These are phyloP conservation scores for Echites panduratus DNA, from an alignment of 257 asterid species.

Conservation along the genomic window DNA sequence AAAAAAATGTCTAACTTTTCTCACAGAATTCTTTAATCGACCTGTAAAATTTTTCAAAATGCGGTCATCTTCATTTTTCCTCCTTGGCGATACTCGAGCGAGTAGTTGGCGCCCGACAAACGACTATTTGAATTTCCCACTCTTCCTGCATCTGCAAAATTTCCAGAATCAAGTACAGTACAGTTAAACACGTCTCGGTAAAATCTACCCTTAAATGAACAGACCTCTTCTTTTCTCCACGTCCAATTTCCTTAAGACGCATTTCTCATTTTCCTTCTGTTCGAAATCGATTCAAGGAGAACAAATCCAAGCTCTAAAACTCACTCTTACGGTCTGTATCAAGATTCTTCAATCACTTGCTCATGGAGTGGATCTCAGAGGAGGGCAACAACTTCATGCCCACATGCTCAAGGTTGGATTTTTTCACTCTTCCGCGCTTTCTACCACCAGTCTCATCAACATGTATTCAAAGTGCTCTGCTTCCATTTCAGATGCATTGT, in stretches of 20 bases:
- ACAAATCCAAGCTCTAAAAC: constrained; percentile 19
- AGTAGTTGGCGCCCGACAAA: too few species aligned
- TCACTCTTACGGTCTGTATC: constrained; percentile 31
- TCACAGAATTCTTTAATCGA: too few species aligned
- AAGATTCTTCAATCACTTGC: constrained; percentile 65
- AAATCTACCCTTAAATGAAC: constrained; percentile 7
- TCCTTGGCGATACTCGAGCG: too few species aligned
- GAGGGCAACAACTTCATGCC: constrained; percentile 52
- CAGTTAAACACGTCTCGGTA: not conserved
- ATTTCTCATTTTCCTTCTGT: constrained; percentile 22
- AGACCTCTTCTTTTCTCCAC: not conserved
- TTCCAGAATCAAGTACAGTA: not conserved
- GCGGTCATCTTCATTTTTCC: too few species aligned
- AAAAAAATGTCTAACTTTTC: too few species aligned
- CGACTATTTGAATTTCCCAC: too few species aligned
- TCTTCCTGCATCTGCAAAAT: not conserved
- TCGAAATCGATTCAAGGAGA: constrained; percentile 13
- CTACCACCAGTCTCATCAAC: constrained; percentile 75
- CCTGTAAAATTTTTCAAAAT: too few species aligned
- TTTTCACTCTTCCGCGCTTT: constrained; percentile 45
- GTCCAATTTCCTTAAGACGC: not conserved
- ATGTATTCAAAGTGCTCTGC: constrained; percentile 76
- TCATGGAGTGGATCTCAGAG: constrained; percentile 31
- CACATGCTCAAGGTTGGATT: constrained; percentile 46
- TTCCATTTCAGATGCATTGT: constrained; percentile 49